These are phyloP conservation scores for Didymella glomerata DNA, from an alignment of 2,329 filamentous ascomycete species.

Conservation along the genomic window DNA sequence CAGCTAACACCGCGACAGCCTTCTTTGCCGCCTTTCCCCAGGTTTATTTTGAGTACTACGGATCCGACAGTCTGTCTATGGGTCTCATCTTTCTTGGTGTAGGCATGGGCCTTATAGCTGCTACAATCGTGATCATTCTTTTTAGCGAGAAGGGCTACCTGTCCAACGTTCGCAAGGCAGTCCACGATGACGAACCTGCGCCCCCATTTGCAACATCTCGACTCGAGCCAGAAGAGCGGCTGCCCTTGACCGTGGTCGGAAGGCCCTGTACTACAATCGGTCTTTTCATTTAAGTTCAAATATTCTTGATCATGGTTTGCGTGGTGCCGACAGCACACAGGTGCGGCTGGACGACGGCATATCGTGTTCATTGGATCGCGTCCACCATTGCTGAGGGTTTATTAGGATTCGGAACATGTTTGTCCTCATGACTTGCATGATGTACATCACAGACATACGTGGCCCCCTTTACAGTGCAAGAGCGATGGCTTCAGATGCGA, in stretches of 20 bases:
- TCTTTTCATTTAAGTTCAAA: slow-evolving; percentile 46
- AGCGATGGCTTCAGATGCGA: slow-evolving; percentile 66
- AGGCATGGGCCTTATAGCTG: too few species aligned
- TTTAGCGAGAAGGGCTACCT: too few species aligned
- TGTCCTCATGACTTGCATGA: slow-evolving; percentile 44
- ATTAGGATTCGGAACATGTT: slow-evolving; percentile 36
- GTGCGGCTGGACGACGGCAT: slow-evolving; percentile 50
- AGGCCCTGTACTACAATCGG: slow-evolving; percentile 43
- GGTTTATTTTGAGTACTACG: too few species aligned
- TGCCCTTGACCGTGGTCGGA: slow-evolving; percentile 49
- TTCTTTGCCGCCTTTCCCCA: too few species aligned
- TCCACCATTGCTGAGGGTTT: slow-evolving; percentile 47
- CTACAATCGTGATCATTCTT: too few species aligned
- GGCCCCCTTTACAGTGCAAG: slow-evolving; percentile 65
- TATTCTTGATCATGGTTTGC: too few species aligned
- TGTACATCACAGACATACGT: slow-evolving; percentile 66
- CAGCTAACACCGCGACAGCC: too few species aligned
- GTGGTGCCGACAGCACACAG: not conserved
- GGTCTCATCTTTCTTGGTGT: too few species aligned
- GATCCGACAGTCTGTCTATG: too few species aligned
- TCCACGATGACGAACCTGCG: too few species aligned
- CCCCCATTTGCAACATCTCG: slow-evolving; percentile 20
- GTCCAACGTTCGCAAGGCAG: too few species aligned
- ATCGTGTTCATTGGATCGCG: slow-evolving; percentile 51
- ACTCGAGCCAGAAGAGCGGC: slow-evolving; percentile 42